A percentile compares a stretch with the other conserved stretches of the same genome.
phyloP scores from a whole-genome alignment of 306 rosid species.

The Astragalus membranaceus region DNA sequence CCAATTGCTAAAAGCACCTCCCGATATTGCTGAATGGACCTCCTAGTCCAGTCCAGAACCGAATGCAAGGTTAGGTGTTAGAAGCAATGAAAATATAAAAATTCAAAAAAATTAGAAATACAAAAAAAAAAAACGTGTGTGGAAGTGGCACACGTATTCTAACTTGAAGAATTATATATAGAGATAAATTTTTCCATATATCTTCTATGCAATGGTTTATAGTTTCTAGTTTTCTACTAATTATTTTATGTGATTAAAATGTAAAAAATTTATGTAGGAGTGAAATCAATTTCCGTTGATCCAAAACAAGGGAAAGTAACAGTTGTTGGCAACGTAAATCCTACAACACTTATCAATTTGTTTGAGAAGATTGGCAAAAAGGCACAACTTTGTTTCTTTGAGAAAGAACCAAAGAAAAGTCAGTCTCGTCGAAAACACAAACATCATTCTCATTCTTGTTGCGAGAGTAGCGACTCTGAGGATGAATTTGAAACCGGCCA shows the following conservation, averaged over 20 bases:
- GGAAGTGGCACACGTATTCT: too few relatives aligned
- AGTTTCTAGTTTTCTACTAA: neutral
- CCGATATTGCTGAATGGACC: too few relatives aligned
- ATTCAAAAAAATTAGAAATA: too few relatives aligned
- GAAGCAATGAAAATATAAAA: too few relatives aligned
- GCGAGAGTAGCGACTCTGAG: neutral
- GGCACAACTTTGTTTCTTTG: neutral
- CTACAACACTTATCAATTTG: neutral
- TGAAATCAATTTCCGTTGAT: constrained; percentile 14
- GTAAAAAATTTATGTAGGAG: neutral
- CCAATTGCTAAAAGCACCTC: too few relatives aligned
- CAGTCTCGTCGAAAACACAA: neutral
- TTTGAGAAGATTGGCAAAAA: constrained; percentile 12
- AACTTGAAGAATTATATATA: too few relatives aligned
- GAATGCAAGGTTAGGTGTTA: too few relatives aligned
- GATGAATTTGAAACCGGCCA: neutral
- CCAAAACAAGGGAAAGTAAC: constrained; percentile 5
- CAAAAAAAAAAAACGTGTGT: too few relatives aligned
- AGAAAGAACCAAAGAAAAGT: neutral
- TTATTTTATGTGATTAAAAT: neutral
- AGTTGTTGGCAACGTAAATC: constrained; percentile 12
- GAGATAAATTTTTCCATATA: too few relatives aligned
- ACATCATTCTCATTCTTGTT: neutral
- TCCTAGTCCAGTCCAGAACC: too few relatives aligned
- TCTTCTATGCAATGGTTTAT: neutral